phyloP scores from a whole-genome alignment of 805 yeast genomes.

The Yamadazyma takamatsuzukensis region DNA sequence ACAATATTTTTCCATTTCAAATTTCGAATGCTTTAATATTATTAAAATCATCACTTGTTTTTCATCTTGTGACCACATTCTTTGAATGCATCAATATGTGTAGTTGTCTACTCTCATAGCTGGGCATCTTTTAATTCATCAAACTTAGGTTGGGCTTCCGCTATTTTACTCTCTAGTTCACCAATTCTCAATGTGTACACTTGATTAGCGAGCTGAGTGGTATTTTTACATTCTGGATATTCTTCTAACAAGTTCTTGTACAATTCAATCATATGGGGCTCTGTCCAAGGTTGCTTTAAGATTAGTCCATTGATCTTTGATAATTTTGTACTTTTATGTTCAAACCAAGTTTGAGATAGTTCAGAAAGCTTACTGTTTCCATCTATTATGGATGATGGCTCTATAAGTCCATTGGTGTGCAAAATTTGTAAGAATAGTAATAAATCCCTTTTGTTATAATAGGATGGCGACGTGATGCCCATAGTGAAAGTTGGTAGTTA shows the following conservation, averaged over 20 bases:
- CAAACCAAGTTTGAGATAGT: slow-evolving; percentile 27
- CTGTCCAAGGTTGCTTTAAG: slow-evolving; percentile 14
- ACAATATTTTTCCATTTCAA: too few relatives aligned
- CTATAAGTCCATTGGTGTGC: slow-evolving; percentile 28
- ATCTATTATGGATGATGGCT: slow-evolving; percentile 16
- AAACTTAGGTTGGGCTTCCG: slow-evolving; percentile 22
- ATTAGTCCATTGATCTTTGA: slow-evolving; percentile 17
- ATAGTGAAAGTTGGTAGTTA: too few relatives aligned
- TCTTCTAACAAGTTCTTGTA: slow-evolving; percentile 25
- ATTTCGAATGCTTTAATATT: too few relatives aligned
- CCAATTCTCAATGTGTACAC: slow-evolving; percentile 29
- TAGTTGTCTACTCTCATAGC: too few relatives aligned
- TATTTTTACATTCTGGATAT: slow-evolving; percentile 22
- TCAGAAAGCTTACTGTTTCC: slow-evolving; percentile 13
- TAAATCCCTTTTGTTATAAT: slow-evolving; percentile 26
- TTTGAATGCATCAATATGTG: too few relatives aligned
- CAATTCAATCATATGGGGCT: slow-evolving; percentile 17
- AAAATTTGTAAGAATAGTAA: slow-evolving; percentile 36
- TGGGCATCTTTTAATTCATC: too few relatives aligned
- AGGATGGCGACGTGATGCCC: slow-evolving; percentile 3
- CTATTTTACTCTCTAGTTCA: slow-evolving; percentile 28
- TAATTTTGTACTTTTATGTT: slow-evolving; percentile 24
- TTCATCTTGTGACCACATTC: too few relatives aligned
- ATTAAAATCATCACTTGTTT: too few relatives aligned
- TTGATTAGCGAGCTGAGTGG: slow-evolving; percentile 38